Evolutionary conservation across 1,284 basidiomycete genomes (phyloP).

Genomic region (Cutaneotrichosporon daszewskae): DNA sequence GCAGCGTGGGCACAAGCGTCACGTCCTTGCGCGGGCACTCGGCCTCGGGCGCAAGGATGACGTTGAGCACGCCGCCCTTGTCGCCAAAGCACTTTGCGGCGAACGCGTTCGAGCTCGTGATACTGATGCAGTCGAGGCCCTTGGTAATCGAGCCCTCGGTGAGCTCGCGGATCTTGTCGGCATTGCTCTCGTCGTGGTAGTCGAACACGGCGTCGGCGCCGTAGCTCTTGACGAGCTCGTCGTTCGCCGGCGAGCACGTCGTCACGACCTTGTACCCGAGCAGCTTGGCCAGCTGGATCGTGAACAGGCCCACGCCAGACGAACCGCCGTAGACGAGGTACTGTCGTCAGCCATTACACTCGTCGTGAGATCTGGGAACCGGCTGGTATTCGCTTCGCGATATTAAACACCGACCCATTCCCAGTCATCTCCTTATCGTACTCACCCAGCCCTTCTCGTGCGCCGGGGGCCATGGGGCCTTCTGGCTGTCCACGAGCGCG

Average conservation of each 20-base stretch:
- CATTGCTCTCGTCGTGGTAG: conserved; percentile 26
- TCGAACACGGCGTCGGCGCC: conserved; percentile 48
- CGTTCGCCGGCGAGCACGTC: conserved; percentile 48
- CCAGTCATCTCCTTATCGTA: neutral
- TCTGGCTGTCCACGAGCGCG: conserved; percentile 13
- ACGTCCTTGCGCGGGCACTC: conserved; percentile 23
- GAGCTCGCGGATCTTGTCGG: conserved; percentile 27
- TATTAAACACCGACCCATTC: no score
- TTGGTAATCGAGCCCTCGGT: conserved; percentile 29
- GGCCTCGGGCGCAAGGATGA: conserved; percentile 22
- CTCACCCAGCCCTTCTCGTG: conserved; percentile 21
- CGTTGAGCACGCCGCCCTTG: conserved; percentile 26
- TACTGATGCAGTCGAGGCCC: conserved; percentile 38
- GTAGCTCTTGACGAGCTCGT: conserved; percentile 46
- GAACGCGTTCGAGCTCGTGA: conserved; percentile 25
- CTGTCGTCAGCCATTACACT: conserved; percentile 9
- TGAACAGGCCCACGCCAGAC: conserved; percentile 50
- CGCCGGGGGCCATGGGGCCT: conserved; percentile 12
- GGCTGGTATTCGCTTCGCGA: no score
- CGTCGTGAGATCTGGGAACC: no score
- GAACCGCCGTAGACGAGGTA: conserved; percentile 51
- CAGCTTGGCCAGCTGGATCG: conserved; percentile 49
- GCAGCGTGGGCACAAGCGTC: conserved; percentile 24
- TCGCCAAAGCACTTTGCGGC: conserved; percentile 26
- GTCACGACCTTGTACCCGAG: conserved; percentile 50